A percentile compares a stretch with the other conserved stretches of the same genome.
Evolutionary conservation across 2,329 filamentous ascomycete species (phyloP).

Genomic region (Fusarium drepaniforme): DNA sequence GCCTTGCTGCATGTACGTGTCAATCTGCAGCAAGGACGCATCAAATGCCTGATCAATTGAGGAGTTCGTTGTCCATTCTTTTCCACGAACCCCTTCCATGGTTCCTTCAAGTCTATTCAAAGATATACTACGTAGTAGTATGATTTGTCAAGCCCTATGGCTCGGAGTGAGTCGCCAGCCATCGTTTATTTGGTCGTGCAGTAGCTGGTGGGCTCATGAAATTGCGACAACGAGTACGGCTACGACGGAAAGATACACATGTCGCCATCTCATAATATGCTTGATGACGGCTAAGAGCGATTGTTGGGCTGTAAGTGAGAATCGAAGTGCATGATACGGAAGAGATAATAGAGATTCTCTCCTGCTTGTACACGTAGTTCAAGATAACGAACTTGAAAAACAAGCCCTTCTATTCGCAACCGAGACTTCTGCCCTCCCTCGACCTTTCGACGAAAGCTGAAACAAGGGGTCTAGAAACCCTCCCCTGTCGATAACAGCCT

Average conservation of each 20-base stretch:
- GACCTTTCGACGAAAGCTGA: conserved; percentile 13
- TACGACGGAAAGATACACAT: background rate
- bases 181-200: conserved; percentile 13
- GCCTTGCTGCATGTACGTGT: background rate
- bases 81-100: background rate
- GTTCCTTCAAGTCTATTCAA: background rate
- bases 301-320: background rate
- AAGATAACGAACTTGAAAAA: background rate
- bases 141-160: background rate
- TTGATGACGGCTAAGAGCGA: background rate
- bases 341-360: background rate
- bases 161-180: background rate
- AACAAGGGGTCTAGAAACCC: background rate
- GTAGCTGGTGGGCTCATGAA: conserved; percentile 16
- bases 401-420: background rate
- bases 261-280: background rate
- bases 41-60: background rate
- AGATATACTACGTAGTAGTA: too few species aligned
- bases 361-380: background rate
- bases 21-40: background rate
- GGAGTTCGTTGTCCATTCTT: background rate
- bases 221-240: background rate
- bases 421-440: background rate
- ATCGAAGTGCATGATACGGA: background rate
- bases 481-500: background rate